Conservation (phyloP, 805 yeast genomes). For the Starmerella roubikii region DNA sequence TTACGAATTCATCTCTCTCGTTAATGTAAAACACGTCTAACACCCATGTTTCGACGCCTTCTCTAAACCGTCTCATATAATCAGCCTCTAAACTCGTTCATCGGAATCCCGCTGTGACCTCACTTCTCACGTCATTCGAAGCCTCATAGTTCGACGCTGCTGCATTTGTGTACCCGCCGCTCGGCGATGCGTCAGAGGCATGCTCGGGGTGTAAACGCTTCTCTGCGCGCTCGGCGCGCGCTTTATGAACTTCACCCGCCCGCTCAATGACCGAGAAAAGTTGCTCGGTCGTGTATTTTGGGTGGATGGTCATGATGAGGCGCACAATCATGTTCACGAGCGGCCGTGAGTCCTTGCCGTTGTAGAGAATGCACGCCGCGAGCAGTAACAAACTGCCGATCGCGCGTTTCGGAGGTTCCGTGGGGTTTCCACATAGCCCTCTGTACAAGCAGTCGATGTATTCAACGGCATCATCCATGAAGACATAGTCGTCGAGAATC, state of each 20-base stretch:
- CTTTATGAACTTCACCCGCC: constrained; percentile 7
- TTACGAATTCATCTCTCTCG: too few species aligned
- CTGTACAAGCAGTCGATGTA: constrained; percentile 16
- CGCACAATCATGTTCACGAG: constrained; percentile 15
- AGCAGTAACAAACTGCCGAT: constrained; percentile 14
- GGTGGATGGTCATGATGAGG: constrained; percentile 18
- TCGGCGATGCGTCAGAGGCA: neutral
- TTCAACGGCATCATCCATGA: constrained; percentile 20
- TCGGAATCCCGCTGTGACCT: too few species aligned
- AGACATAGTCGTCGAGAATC: constrained; percentile 14
- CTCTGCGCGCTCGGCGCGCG: constrained; percentile 1
- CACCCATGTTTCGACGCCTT: too few species aligned
- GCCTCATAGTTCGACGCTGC: too few species aligned
- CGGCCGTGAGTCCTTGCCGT: constrained; percentile 14
- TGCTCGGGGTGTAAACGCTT: too few species aligned
- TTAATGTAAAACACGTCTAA: too few species aligned
- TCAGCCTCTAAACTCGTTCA: too few species aligned
- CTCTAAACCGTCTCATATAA: too few species aligned
- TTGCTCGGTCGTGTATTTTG: constrained; percentile 6
- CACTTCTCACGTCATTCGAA: too few species aligned
- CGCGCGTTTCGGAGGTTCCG: constrained; percentile 6
- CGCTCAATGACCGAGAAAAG: constrained; percentile 11
- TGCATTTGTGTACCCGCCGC: too few species aligned
- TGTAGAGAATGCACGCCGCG: constrained; percentile 18
- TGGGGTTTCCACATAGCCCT: constrained; percentile 1